Conservation (phyloP, 139 green algal species). For the Chlamydomonas eustigma region DNA sequence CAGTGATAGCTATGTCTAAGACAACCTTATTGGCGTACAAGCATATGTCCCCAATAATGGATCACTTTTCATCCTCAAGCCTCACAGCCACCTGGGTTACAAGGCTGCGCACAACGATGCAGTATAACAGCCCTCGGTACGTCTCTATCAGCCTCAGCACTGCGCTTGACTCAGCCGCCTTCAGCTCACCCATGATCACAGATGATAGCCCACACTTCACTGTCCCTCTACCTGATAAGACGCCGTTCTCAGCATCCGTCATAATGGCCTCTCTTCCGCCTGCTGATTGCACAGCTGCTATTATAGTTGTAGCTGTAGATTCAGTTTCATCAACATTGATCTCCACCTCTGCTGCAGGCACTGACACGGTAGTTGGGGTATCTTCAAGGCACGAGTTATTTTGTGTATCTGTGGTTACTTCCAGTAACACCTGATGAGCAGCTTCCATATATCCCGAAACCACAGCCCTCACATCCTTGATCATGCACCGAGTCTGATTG, state of each 20-base stretch:
- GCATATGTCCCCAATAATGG: too few relatives aligned
- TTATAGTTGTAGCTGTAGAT: neutral
- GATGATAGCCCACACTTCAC: too few relatives aligned
- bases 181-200: too few relatives aligned
- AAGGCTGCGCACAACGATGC: neutral
- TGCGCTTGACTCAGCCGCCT: neutral
- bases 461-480: neutral
- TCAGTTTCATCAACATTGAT: neutral
- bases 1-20: too few relatives aligned
- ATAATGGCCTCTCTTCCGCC: neutral
- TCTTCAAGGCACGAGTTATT: too few relatives aligned
- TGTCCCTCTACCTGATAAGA: neutral
- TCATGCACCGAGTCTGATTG: neutral
- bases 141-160: neutral
- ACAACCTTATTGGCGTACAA: too few relatives aligned
- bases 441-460: neutral
- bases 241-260: neutral
- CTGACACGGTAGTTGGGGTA: too few relatives aligned
- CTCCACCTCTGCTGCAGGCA: neutral
- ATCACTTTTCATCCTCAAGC: neutral
- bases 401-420: too few relatives aligned
- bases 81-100: neutral
- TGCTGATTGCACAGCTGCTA: neutral
- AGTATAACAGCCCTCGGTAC: slow-evolving; percentile 5
- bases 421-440: too few relatives aligned